These are phyloP conservation scores for Solanum gracilifrons DNA, from an alignment of 257 asterid genomes.

Conservation along the genomic window DNA sequence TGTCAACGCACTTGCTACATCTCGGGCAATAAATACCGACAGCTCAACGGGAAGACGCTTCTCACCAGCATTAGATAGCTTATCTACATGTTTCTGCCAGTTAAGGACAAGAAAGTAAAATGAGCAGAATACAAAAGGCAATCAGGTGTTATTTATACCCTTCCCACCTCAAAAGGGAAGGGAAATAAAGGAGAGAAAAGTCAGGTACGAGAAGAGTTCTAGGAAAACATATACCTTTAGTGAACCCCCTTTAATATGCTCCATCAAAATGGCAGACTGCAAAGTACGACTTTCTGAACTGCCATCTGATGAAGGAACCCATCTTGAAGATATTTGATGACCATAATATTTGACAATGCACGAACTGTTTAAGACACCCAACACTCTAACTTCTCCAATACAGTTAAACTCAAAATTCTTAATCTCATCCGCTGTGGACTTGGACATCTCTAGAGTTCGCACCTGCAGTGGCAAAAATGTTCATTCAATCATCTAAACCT, in stretches of 20 bases:
- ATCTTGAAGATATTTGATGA: conserved; percentile 79
- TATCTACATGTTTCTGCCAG: conserved; percentile 55
- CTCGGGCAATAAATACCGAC: conserved; percentile 61
- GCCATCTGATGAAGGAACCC: conserved; percentile 49
- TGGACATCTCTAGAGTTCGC: conserved; percentile 50
- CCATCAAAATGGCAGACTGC: conserved; percentile 77
- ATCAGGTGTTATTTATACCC: background rate
- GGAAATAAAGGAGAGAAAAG: background rate
- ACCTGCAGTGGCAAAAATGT: conserved; percentile 42
- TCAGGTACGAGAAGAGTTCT: background rate
- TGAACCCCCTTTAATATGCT: conserved; percentile 86
- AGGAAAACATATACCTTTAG: conserved; percentile 43
- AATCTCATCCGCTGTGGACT: conserved; percentile 52
- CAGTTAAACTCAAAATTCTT: conserved; percentile 65
- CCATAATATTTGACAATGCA: conserved; percentile 77
- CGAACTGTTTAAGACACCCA: conserved; percentile 66
- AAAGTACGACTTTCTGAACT: conserved; percentile 40
- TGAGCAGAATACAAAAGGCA: background rate
- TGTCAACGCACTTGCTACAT: conserved; percentile 59
- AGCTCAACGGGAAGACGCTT: conserved; percentile 40
- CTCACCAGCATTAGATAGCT: conserved; percentile 41
- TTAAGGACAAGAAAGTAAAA: background rate
- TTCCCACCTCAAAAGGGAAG: background rate
- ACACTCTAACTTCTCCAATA: conserved; percentile 82
- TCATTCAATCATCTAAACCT: background rate